phyloP scores from a whole-genome alignment of 805 yeast species.

The Schwanniomyces pseudopolymorphus region DNA sequence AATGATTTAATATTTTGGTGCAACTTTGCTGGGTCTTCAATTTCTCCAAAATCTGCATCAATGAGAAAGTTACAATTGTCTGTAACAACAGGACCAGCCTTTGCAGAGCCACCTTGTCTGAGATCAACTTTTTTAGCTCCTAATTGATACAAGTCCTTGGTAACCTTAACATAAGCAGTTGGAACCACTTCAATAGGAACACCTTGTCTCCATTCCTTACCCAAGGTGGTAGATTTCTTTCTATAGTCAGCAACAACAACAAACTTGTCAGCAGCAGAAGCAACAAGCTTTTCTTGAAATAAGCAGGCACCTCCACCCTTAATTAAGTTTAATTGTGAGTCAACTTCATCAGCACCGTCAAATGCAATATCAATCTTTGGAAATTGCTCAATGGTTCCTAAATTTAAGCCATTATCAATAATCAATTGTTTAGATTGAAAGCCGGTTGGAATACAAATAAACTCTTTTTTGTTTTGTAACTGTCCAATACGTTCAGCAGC shows the following conservation, averaged over 20 bases:
- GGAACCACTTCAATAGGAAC: constrained; percentile 97
- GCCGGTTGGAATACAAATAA: constrained; percentile 92
- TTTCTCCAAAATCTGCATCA: constrained; percentile 89
- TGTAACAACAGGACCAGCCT: constrained; percentile 96
- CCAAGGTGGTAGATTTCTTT: constrained; percentile 71
- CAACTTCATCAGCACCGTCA: constrained; percentile 99
- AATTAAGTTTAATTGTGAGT: constrained; percentile 73
- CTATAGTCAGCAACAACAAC: constrained; percentile 90
- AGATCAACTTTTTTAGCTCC: constrained; percentile 66
- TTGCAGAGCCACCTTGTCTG: constrained; percentile 85
- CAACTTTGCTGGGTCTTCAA: constrained; percentile 50
- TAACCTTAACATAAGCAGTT: constrained; percentile 75
- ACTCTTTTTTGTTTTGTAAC: constrained; percentile 47
- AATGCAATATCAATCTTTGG: constrained; percentile 88
- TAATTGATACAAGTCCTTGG: constrained; percentile 55
- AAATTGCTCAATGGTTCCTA: constrained; percentile 82
- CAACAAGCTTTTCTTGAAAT: constrained; percentile 94
- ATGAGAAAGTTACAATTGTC: constrained; percentile 92
- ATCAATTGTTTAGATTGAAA: constrained; percentile 91
- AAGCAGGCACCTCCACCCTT: constrained; percentile 99
- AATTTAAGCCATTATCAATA: constrained; percentile 69
- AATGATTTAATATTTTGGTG: constrained; percentile 67
- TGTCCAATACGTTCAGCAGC: constrained; percentile 94
- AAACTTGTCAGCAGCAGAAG: constrained; percentile 72
- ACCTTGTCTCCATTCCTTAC: constrained; percentile 83